Percentiles rank a stretch among this genome's conserved stretches.
Evolutionary conservation across 1,284 basidiomycete genomes (phyloP).

Genomic region (Rhodotorula sp.): DNA sequence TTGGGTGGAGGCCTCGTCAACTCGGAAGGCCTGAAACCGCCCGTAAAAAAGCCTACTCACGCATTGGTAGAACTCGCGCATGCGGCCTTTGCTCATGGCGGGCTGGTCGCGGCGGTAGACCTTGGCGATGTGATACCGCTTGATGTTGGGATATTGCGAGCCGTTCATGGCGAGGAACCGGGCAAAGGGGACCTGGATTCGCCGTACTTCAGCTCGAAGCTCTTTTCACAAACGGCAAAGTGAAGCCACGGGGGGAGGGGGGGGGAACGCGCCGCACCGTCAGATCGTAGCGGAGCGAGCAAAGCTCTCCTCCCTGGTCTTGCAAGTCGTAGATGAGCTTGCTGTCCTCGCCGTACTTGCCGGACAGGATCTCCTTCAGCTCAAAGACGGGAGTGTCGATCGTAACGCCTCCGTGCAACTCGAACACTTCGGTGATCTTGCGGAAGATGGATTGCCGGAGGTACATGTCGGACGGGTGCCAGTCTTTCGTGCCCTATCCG

Average conservation of each 20-base stretch:
- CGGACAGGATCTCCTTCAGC: slow-evolving; percentile 89
- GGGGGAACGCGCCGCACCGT: slow-evolving; percentile 59
- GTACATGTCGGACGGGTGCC: slow-evolving; percentile 90
- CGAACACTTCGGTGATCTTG: slow-evolving; percentile 84
- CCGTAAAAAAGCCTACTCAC: slow-evolving; percentile 55
- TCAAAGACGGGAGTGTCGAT: slow-evolving; percentile 99
- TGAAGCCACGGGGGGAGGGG: background rate
- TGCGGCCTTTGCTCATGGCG: slow-evolving; percentile 95
- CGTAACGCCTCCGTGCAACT: slow-evolving; percentile 82
- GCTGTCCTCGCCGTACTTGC: slow-evolving; percentile 95
- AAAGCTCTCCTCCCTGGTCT: slow-evolving; percentile 98
- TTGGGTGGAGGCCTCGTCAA: background rate
- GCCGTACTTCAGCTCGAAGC: background rate
- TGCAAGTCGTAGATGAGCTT: slow-evolving; percentile 98
- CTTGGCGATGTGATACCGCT: slow-evolving; percentile 97
- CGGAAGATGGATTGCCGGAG: slow-evolving; percentile 86
- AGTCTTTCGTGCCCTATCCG: slow-evolving; percentile 86
- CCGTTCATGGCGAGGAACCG: slow-evolving; percentile 94
- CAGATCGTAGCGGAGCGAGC: slow-evolving; percentile 91
- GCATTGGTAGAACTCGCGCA: slow-evolving; percentile 98
- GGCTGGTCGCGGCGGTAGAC: slow-evolving; percentile 96
- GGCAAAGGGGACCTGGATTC: slow-evolving; percentile 72
- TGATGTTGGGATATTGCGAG: slow-evolving; percentile 63
- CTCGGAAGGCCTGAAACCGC: slow-evolving; percentile 12
- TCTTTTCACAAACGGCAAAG: background rate